Evolutionary conservation across 2,329 filamentous ascomycete genomes (phyloP).

Genomic region (Phaeophleospora eucalypticola): DNA sequence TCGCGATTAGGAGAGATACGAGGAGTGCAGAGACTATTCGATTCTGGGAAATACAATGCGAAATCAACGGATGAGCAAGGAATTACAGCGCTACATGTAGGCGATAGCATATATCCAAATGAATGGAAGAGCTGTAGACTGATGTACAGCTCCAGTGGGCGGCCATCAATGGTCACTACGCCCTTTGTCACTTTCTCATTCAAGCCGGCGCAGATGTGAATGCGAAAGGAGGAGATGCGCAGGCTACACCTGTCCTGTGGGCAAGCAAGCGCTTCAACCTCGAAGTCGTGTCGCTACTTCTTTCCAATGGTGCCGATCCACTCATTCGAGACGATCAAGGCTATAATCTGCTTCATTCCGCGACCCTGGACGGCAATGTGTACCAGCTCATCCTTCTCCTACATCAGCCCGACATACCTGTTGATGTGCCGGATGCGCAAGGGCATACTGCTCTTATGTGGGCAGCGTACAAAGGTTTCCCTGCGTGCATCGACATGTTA

Average conservation of each 20-base stretch:
- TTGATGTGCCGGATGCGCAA: slow-evolving; percentile 83
- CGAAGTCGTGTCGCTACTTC: slow-evolving; percentile 88
- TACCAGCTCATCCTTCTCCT: slow-evolving; percentile 83
- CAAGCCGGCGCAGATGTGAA: slow-evolving; percentile 85
- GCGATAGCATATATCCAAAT: slow-evolving; percentile 15
- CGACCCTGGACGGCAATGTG: slow-evolving; percentile 94
- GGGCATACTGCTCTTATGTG: slow-evolving; percentile 97
- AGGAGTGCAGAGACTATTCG: slow-evolving; percentile 85
- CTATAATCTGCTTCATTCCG: slow-evolving; percentile 96
- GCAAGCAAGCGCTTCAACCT: slow-evolving; percentile 95
- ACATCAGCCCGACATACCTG: slow-evolving; percentile 83
- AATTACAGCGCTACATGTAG: slow-evolving; percentile 91
- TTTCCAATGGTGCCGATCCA: slow-evolving; percentile 87
- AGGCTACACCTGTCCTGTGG: slow-evolving; percentile 94
- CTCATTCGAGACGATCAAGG: slow-evolving; percentile 89
- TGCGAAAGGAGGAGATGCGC: slow-evolving; percentile 88
- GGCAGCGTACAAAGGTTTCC: slow-evolving; percentile 96
- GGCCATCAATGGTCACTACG: slow-evolving; percentile 97
- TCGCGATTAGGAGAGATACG: slow-evolving; percentile 81
- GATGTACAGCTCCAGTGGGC: slow-evolving; percentile 67
- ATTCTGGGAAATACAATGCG: slow-evolving; percentile 74
- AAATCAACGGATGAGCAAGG: slow-evolving; percentile 84
- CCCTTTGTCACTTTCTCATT: slow-evolving; percentile 93
- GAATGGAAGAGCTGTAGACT: slow-evolving; percentile 14
- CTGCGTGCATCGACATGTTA: slow-evolving; percentile 85